Evolutionary conservation across 257 asterid species (phyloP).

Genomic region (Nicotiana paniculata): DNA sequence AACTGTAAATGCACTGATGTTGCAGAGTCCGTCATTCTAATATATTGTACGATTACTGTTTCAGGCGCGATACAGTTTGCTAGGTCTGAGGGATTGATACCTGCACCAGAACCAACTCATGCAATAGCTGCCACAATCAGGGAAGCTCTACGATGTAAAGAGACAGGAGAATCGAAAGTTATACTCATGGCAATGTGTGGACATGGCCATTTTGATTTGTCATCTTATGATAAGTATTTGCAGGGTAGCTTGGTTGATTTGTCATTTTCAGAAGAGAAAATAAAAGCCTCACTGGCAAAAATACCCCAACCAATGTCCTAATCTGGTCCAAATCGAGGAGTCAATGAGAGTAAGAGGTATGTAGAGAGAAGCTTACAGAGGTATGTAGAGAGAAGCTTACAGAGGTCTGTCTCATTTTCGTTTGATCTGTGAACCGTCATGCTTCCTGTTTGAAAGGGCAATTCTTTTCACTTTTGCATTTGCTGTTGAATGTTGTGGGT

Average conservation of each 20-base stretch:
- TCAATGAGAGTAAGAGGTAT: not conserved
- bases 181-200: slow-evolving; percentile 97
- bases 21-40: too few species aligned
- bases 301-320: slow-evolving; percentile 41
- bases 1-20: too few species aligned
- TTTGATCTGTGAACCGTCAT: too few species aligned
- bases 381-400: not conserved
- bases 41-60: not conserved
- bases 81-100: slow-evolving; percentile 78
- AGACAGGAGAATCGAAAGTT: slow-evolving; percentile 81
- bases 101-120: slow-evolving; percentile 93
- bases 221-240: slow-evolving; percentile 79
- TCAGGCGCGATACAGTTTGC: slow-evolving; percentile 87
- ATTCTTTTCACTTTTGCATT: not conserved
- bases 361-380: not conserved
- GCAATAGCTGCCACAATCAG: slow-evolving; percentile 88
- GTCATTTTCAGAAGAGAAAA: slow-evolving; percentile 51
- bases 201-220: slow-evolving; percentile 88
- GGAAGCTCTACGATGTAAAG: slow-evolving; percentile 80
- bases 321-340: not conserved
- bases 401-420: too few species aligned
- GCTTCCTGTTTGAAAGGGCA: not conserved
- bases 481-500: not conserved
- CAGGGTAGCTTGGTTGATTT: slow-evolving; percentile 71
- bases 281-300: slow-evolving; percentile 47